Conservation (phyloP, 495 filamentous ascomycete genomes). For the Bacidia rubella region DNA sequence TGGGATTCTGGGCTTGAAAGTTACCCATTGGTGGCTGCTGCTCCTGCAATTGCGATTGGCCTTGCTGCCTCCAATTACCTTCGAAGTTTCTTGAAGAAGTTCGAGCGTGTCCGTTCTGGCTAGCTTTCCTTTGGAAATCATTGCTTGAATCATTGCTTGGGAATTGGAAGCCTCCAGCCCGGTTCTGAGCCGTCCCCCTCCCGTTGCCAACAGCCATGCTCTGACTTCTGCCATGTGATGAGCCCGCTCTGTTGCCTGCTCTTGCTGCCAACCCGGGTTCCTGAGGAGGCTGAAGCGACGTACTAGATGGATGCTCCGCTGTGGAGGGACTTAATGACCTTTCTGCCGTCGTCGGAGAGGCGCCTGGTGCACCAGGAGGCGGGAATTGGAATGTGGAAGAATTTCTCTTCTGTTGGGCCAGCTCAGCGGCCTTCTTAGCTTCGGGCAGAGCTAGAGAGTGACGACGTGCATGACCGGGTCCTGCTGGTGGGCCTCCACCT, state of each 20-base stretch:
- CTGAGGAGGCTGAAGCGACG: constrained; percentile 1
- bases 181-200: constrained; percentile 37
- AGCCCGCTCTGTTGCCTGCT: constrained; percentile 37
- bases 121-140: constrained; percentile 61
- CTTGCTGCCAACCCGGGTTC: constrained; percentile 17
- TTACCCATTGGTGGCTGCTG: constrained; percentile 46
- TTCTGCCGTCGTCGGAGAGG: constrained; percentile 29
- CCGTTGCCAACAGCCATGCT: constrained; percentile 53
- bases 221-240: constrained; percentile 49
- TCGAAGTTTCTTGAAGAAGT: constrained; percentile 88
- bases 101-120: constrained; percentile 58
- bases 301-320: constrained; percentile 22
- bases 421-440: constrained; percentile 92
- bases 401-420: constrained; percentile 92
- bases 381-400: constrained; percentile 94
- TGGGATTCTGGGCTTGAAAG: constrained; percentile 45
- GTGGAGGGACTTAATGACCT: constrained; percentile 33
- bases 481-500: constrained; percentile 52
- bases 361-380: constrained; percentile 48
- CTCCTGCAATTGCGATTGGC: constrained; percentile 39
- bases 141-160: constrained; percentile 40
- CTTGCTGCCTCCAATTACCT: constrained; percentile 90
- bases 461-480: constrained; percentile 72
- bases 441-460: constrained; percentile 91
- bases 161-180: constrained; percentile 58